These are phyloP conservation scores for Cicer judaicum DNA, from an alignment of 306 rosid species.

Conservation along the genomic window DNA sequence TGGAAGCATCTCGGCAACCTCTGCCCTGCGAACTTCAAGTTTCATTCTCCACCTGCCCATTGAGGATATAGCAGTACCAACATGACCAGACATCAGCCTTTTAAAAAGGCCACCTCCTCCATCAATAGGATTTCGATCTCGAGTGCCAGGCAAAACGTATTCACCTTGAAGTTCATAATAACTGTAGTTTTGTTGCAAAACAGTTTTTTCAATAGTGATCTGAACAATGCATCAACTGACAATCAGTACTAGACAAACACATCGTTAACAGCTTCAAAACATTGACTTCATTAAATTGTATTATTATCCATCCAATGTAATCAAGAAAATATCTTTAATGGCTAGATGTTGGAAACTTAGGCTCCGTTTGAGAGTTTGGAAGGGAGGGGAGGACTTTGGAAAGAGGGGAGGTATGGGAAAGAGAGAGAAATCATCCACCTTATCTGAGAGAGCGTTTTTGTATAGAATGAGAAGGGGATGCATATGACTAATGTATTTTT, in stretches of 20 bases:
- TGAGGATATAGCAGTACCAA: constrained; percentile 90
- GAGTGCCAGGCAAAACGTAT: constrained; percentile 85
- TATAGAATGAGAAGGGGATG: no score
- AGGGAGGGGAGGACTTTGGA: no score
- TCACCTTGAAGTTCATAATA: constrained; percentile 98
- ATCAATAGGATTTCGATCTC: constrained; percentile 75
- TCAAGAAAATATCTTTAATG: constrained; percentile 6
- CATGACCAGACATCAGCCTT: constrained; percentile 81
- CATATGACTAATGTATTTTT: no score
- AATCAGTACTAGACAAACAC: constrained; percentile 39
- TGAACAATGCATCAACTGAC: constrained; percentile 47
- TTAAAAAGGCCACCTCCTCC: constrained; percentile 68
- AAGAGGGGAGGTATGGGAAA: no score
- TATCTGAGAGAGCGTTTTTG: no score
- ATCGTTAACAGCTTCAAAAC: constrained; percentile 10
- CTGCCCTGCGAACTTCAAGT: constrained; percentile 86
- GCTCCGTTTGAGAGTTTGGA: neutral
- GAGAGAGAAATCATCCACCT: no score
- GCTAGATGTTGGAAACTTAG: neutral
- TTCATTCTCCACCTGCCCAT: constrained; percentile 99
- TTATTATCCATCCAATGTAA: neutral
- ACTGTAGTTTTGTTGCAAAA: constrained; percentile 89
- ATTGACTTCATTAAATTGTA: constrained; percentile 18
- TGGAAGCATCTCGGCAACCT: constrained; percentile 98
- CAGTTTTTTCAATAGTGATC: constrained; percentile 94